A percentile compares a stretch with the other conserved stretches of the same genome.
These are phyloP conservation scores for Eragrostis tef DNA, from an alignment of 202 grass and related monocot species.

Conservation along the genomic window DNA sequence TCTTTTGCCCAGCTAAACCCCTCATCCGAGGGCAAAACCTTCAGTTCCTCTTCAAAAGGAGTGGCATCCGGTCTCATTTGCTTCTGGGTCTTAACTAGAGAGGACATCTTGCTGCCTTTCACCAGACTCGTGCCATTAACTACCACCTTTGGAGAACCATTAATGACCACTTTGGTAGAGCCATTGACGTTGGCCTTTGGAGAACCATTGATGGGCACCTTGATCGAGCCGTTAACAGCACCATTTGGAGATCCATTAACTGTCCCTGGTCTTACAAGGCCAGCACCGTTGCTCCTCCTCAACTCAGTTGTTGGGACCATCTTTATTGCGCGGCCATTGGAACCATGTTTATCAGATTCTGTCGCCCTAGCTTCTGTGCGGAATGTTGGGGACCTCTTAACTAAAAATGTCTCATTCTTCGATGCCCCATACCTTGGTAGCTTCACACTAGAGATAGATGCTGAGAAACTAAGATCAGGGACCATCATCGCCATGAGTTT, in stretches of 20 bases:
- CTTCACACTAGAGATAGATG: constrained; percentile 54
- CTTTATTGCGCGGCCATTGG: constrained; percentile 62
- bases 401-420: constrained; percentile 25
- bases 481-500: constrained; percentile 57
- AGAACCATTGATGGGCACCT: constrained; percentile 38
- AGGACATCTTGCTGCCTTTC: constrained; percentile 65
- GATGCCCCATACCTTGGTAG: constrained; percentile 44
- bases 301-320: constrained; percentile 83
- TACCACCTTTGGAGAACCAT: constrained; percentile 43
- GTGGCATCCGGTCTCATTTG: constrained; percentile 38
- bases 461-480: constrained; percentile 65
- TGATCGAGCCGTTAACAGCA: constrained; percentile 39
- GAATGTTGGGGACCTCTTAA: constrained; percentile 47
- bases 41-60: constrained; percentile 68
- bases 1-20: constrained; percentile 95
- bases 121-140: constrained; percentile 59
- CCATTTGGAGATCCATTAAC: constrained; percentile 57
- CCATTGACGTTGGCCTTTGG: constrained; percentile 47
- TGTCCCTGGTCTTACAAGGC: constrained; percentile 23
- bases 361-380: constrained; percentile 48
- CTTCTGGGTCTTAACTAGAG: constrained; percentile 62
- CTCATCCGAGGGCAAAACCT: constrained; percentile 82
- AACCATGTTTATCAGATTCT: constrained; percentile 54
- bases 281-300: constrained; percentile 48
- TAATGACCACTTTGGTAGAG: constrained; percentile 42